Percentiles rank a stretch among this genome's conserved stretches.
Conservation (phyloP, 768 basidiomycete genomes). For the Hygrophoropsis aurantiaca region DNA sequence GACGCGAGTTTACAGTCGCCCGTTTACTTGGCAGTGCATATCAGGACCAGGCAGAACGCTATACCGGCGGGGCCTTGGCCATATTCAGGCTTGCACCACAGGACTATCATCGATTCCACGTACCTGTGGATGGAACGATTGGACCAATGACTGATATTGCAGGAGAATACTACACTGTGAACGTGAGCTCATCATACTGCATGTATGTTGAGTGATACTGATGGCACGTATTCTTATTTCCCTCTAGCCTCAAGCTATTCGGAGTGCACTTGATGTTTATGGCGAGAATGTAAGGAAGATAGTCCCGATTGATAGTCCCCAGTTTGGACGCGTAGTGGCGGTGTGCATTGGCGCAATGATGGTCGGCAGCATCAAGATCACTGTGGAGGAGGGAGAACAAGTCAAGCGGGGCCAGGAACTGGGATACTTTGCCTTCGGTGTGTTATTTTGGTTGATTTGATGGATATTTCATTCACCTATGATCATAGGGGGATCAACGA, state of each 20-base stretch:
- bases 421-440: conserved; percentile 94
- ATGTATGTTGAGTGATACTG: not conserved
- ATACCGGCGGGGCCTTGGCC: conserved; percentile 76
- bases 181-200: no score
- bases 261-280: conserved; percentile 87
- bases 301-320: conserved; percentile 85
- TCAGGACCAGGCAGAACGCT: conserved; percentile 65
- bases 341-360: conserved; percentile 95
- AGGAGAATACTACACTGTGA: conserved; percentile 97
- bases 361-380: conserved; percentile 88
- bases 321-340: conserved; percentile 90
- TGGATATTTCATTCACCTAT: conserved; percentile 1
- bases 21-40: conserved; percentile 81
- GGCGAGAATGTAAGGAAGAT: conserved; percentile 94
- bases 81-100: conserved; percentile 94
- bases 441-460: conserved; percentile 23
- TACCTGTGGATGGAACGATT: conserved; percentile 80
- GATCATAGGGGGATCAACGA: conserved; percentile 78
- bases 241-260: conserved; percentile 84
- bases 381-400: conserved; percentile 79
- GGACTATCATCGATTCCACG: conserved; percentile 95
- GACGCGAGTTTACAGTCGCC: conserved; percentile 84
- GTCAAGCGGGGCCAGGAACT: conserved; percentile 88
- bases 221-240: not conserved
- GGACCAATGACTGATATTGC: conserved; percentile 80